A percentile compares a stretch with the other conserved stretches of the same genome.
phyloP scores from a whole-genome alignment of 495 filamentous ascomycete genomes.

The Podospora didyma region DNA sequence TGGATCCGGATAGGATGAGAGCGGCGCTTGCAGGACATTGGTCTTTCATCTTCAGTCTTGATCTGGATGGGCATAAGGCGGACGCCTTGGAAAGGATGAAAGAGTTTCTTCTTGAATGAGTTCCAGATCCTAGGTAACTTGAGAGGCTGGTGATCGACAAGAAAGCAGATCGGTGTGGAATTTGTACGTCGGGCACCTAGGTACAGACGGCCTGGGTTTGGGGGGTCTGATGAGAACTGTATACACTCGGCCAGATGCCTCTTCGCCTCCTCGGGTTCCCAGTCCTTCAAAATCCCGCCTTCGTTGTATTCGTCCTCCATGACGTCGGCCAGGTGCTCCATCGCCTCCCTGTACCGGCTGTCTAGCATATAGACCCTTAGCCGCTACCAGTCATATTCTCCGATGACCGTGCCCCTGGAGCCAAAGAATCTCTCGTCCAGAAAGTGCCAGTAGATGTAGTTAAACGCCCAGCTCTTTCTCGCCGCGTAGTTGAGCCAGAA shows the following conservation, averaged over 20 bases:
- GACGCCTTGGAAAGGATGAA: conserved; percentile 6
- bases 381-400: neutral
- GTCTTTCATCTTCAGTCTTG: conserved; percentile 21
- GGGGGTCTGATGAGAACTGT: too few relatives aligned
- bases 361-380: conserved; percentile 17
- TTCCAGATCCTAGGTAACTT: too few relatives aligned
- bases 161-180: too few relatives aligned
- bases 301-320: conserved; percentile 21
- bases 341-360: conserved; percentile 7
- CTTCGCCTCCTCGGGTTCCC: conserved; percentile 12
- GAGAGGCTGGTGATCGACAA: too few relatives aligned
- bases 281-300: conserved; percentile 16
- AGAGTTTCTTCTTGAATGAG: too few relatives aligned
- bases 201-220: too few relatives aligned
- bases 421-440: conserved; percentile 23
- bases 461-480: conserved; percentile 30
- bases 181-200: too few relatives aligned
- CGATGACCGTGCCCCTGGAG: neutral
- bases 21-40: conserved; percentile 8
- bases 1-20: conserved; percentile 10
- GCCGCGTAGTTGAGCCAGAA: conserved; percentile 31
- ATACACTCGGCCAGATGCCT: conserved; percentile 4
- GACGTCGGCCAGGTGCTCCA: conserved; percentile 15
- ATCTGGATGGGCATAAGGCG: conserved; percentile 16
- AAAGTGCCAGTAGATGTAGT: conserved; percentile 22